Evolutionary conservation across 2,329 filamentous ascomycete species (phyloP).

Genomic region (Neofusicoccum sp.): DNA sequence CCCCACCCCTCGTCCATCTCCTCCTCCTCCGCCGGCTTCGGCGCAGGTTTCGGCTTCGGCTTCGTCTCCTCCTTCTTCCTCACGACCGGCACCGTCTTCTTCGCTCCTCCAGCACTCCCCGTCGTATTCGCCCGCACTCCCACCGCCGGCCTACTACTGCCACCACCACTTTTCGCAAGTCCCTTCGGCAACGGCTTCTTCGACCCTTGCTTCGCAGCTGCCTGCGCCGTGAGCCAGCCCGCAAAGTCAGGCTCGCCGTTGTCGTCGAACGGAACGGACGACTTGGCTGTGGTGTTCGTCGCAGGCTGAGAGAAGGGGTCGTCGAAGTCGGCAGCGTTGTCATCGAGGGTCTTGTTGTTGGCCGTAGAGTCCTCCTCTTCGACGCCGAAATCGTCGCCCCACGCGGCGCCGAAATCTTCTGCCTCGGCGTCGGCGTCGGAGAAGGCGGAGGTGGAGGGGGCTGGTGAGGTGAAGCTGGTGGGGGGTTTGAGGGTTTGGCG

Average conservation of each 20-base stretch:
- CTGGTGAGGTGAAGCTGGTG: slow-evolving; percentile 28
- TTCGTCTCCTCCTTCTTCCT: slow-evolving; percentile 26
- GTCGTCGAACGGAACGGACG: slow-evolving; percentile 69
- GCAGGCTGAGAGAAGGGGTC: slow-evolving; percentile 50
- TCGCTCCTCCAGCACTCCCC: slow-evolving; percentile 35
- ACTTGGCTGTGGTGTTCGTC: slow-evolving; percentile 31
- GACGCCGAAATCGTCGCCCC: slow-evolving; percentile 57
- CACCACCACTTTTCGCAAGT: slow-evolving; percentile 61
- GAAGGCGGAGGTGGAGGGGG: slow-evolving; percentile 36
- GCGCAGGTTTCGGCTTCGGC: slow-evolving; percentile 16
- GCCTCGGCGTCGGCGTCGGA: slow-evolving; percentile 51
- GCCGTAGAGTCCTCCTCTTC: slow-evolving; percentile 65
- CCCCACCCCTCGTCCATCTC: slow-evolving; percentile 22
- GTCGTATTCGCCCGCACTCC: slow-evolving; percentile 34
- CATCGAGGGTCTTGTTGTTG: slow-evolving; percentile 66
- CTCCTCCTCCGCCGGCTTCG: slow-evolving; percentile 17
- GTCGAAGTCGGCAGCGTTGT: slow-evolving; percentile 56
- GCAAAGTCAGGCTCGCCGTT: slow-evolving; percentile 92
- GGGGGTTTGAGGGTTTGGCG: slow-evolving; percentile 31
- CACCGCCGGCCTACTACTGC: slow-evolving; percentile 39
- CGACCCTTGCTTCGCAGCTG: slow-evolving; percentile 65
- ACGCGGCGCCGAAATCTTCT: slow-evolving; percentile 64
- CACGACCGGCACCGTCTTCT: slow-evolving; percentile 33
- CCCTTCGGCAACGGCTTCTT: slow-evolving; percentile 82
- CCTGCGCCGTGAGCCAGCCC: slow-evolving; percentile 88